Conservation (phyloP, 257 asterid genomes). For the Jacaranda mimosifolia region DNA sequence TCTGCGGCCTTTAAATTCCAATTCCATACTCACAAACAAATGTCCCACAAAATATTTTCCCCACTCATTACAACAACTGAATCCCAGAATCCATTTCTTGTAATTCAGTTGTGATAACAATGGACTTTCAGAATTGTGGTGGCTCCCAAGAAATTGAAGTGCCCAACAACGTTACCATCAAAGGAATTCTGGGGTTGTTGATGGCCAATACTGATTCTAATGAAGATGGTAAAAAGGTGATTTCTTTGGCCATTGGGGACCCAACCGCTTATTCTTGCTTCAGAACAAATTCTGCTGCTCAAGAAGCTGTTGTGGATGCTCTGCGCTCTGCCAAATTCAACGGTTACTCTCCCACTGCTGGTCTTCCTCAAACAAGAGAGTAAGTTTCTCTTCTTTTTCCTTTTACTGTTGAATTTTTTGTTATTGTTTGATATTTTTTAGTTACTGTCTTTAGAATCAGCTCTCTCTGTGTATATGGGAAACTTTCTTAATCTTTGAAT, state of each 20-base stretch:
- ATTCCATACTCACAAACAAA: background rate
- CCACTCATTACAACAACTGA: conserved; percentile 4
- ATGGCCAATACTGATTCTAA: conserved; percentile 46
- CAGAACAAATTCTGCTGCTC: conserved; percentile 57
- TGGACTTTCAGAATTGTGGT: conserved; percentile 14
- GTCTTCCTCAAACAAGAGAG: conserved; percentile 88
- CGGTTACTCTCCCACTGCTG: conserved; percentile 87
- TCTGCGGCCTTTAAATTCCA: conserved; percentile 27
- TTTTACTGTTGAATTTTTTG: background rate
- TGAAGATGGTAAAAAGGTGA: conserved; percentile 41
- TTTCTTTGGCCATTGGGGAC: conserved; percentile 86
- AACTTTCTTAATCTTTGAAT: too few relatives aligned
- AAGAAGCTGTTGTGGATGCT: conserved; percentile 63
- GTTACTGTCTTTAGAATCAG: too few relatives aligned
- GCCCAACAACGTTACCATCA: conserved; percentile 66
- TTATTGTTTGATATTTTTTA: too few relatives aligned
- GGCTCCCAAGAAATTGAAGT: conserved; percentile 41
- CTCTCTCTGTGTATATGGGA: too few relatives aligned
- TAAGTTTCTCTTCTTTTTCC: conserved; percentile 24
- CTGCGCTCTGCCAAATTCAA: conserved; percentile 74
- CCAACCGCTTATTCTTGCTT: conserved; percentile 85
- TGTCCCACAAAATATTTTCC: background rate
- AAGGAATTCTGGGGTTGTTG: conserved; percentile 71
- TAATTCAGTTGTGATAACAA: background rate
- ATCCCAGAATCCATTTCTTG: conserved; percentile 15